phyloP scores from a whole-genome alignment of 148 eudicot genomes.

The Tetragonia tetragonoides region DNA sequence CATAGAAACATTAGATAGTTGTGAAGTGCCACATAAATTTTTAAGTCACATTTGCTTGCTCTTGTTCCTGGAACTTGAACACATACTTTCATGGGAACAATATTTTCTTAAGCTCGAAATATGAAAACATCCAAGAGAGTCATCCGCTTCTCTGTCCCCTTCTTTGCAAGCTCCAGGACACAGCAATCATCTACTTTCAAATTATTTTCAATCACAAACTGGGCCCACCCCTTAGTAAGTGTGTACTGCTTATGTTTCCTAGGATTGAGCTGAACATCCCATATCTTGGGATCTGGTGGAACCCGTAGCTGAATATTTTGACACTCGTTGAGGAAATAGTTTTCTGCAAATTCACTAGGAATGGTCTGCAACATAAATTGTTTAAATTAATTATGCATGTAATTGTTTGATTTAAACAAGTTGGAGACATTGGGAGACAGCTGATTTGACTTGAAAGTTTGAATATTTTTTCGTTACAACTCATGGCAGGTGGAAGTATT shows the following conservation, averaged over 20 bases:
- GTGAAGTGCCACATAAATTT: no score
- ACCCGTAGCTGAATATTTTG: neutral
- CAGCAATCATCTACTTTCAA: neutral
- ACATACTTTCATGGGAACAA: neutral
- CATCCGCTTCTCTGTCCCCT: neutral
- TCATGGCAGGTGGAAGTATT: neutral
- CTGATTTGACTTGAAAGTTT: no score
- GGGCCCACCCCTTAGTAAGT: neutral
- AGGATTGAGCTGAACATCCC: neutral
- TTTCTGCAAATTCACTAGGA: neutral
- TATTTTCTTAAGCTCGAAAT: neutral
- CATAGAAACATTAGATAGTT: no score
- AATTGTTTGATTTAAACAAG: no score
- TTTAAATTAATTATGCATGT: no score
- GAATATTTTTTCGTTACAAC: no score
- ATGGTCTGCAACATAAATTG: neutral
- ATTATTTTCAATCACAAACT: neutral
- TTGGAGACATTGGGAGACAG: no score
- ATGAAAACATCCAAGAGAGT: neutral
- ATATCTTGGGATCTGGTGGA: neutral
- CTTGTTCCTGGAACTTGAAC: neutral
- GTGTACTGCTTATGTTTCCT: neutral
- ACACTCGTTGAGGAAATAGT: neutral
- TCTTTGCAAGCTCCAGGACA: neutral
- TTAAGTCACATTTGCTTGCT: neutral